Base-by-base conservation (phyloP, 2,329 filamentous ascomycete species). In the Sclerotinia trifoliorum region DNA sequence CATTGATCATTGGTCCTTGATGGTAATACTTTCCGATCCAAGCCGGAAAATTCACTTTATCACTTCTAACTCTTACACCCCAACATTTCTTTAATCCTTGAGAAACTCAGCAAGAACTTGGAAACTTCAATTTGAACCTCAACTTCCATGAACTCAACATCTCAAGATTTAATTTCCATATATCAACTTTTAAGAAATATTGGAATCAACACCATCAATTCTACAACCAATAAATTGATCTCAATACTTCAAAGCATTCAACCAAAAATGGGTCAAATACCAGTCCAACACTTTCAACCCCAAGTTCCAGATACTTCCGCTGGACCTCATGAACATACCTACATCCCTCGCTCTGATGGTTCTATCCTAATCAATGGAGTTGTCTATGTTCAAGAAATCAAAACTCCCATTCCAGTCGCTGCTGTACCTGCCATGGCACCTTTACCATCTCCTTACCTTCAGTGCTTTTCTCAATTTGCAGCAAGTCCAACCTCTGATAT, bases 261-360 rank as follows among this genome's bases (percentile, higher is more conserved):
- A 81, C 71, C 71, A 78, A 62, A 48, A 46, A 82, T 69, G 62
- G 79, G 80, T 54, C 76, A 78, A 42, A 74, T 74, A 60, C 42
- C 66, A n/a, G 83, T 83, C 66, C 75, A 84, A 62, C 82, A 85
- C 75, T 88, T 84, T 73, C 84, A 88, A 74, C 86, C 86, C 0
- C 85, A 84, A 39, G 84, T 86, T 21, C 84, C 85, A 4, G 84
- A 86, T 72, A 86, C 85, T 21, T 83, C 83, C 55, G 81, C 82
- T 74, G 86, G 86, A 4, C 82, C 84, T 2, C 84, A 84, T 68
- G 74, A 81, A 39, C 85, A 88, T 71, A 81, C 81, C 26, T 88
- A 87, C 72, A 78, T 84, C 65, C 86, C 86, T 70, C 85, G 75
- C 15, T 49, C 70, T 32, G 75, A 77, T 69, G 74, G 74, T 24